phyloP scores from a whole-genome alignment of 306 rosid genomes.

The Delonix regia region DNA sequence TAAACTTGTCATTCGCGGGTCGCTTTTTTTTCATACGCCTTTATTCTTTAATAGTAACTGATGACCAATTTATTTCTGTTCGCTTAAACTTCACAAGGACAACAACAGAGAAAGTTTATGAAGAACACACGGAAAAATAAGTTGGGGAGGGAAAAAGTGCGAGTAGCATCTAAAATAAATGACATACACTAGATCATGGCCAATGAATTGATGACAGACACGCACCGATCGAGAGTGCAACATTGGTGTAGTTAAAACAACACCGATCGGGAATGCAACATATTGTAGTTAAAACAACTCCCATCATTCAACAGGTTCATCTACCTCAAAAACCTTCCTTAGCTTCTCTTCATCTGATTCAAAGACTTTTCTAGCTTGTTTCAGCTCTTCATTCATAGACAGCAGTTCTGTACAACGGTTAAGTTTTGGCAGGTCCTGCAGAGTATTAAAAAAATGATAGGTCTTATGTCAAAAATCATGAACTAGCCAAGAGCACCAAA shows the following conservation, averaged over 20 bases:
- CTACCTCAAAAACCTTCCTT: constrained; percentile 75
- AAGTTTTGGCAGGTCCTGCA: constrained; percentile 77
- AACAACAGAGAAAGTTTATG: background rate
- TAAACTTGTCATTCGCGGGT: background rate
- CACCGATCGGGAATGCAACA: no score
- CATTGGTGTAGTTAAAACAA: no score
- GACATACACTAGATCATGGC: constrained; percentile 6
- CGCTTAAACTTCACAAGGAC: background rate
- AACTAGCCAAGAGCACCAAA: background rate
- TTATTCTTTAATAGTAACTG: background rate
- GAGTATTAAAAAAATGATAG: constrained; percentile 1
- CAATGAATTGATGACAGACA: background rate
- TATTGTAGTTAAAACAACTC: constrained; percentile 26
- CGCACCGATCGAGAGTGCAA: constrained; percentile 1
- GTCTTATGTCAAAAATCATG: constrained; percentile 11
- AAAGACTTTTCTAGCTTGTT: constrained; percentile 91
- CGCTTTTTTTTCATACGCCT: background rate
- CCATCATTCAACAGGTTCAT: constrained; percentile 53
- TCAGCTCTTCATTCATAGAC: constrained; percentile 90
- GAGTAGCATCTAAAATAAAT: background rate
- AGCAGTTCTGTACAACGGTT: constrained; percentile 84
- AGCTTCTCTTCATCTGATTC: constrained; percentile 85
- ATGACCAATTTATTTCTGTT: background rate
- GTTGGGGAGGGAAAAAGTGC: background rate
- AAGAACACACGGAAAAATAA: background rate